These are phyloP conservation scores for Nannochloris sp. DNA, from an alignment of 139 green algal genomes.

Conservation along the genomic window DNA sequence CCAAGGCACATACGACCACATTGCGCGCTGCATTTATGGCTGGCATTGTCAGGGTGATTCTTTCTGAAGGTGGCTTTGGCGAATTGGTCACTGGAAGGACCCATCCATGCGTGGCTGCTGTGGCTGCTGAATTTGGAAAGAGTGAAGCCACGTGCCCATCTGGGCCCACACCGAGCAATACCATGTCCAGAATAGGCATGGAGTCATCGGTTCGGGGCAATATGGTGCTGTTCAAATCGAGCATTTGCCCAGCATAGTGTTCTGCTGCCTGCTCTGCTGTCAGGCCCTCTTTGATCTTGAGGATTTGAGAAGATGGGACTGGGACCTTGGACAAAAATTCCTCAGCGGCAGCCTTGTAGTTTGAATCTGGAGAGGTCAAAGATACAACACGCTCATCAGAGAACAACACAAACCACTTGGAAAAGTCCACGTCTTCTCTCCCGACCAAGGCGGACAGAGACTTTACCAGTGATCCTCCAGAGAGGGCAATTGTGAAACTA, in stretches of 20 bases:
- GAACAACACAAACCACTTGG: slow-evolving; percentile 70
- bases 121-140: slow-evolving; percentile 81
- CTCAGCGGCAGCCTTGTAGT: slow-evolving; percentile 56
- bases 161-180: slow-evolving; percentile 92
- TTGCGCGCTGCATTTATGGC: slow-evolving; percentile 72
- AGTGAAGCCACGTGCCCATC: slow-evolving; percentile 96
- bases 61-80: slow-evolving; percentile 91
- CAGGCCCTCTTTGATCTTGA: slow-evolving; percentile 43
- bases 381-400: slow-evolving; percentile 84
- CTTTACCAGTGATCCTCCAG: slow-evolving; percentile 64
- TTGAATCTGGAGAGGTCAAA: slow-evolving; percentile 60
- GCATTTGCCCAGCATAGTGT: slow-evolving; percentile 47
- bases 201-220: slow-evolving; percentile 45
- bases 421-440: slow-evolving; percentile 44
- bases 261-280: slow-evolving; percentile 33
- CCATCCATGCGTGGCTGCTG: slow-evolving; percentile 55
- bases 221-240: slow-evolving; percentile 38
- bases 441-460: slow-evolving; percentile 44
- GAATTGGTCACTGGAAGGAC: slow-evolving; percentile 82
- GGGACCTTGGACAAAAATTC: slow-evolving; percentile 61
- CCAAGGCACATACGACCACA: slow-evolving; percentile 33
- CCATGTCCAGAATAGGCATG: slow-evolving; percentile 75
- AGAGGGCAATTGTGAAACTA: slow-evolving; percentile 76
- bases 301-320: slow-evolving; percentile 44
- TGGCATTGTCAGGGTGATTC: slow-evolving; percentile 89